A percentile compares a stretch with the other conserved stretches of the same genome.
Evolutionary conservation across 2,329 filamentous ascomycete species (phyloP).

Genomic region (Trichoderma sp.): DNA sequence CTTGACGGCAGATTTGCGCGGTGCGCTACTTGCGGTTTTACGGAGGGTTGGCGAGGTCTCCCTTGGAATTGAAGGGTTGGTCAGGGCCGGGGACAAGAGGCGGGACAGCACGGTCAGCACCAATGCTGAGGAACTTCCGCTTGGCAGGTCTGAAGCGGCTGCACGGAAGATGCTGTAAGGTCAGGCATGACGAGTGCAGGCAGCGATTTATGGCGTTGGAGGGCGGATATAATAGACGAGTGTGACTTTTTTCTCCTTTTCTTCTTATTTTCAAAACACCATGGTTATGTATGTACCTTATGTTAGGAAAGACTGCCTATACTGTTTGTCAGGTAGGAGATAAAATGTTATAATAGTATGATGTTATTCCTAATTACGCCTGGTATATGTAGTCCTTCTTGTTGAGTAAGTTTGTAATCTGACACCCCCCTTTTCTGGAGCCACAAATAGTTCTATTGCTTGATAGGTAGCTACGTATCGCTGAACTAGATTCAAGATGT

Average conservation of each 20-base stretch:
- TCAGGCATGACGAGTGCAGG: slow-evolving; percentile 22
- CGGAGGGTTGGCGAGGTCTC: slow-evolving; percentile 79
- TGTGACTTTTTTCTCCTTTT: not conserved
- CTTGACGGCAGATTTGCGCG: slow-evolving; percentile 74
- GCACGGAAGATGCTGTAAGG: slow-evolving; percentile 41
- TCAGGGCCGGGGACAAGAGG: slow-evolving; percentile 37
- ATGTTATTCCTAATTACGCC: not conserved
- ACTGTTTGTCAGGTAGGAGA: not conserved
- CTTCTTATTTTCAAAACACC: not conserved
- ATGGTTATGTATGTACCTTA: slow-evolving; percentile 16
- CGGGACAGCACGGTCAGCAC: slow-evolving; percentile 46
- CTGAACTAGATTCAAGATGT: not conserved
- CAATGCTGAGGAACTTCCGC: slow-evolving; percentile 33
- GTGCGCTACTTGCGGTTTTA: slow-evolving; percentile 75
- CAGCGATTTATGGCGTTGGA: slow-evolving; percentile 34
- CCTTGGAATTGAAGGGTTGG: slow-evolving; percentile 58
- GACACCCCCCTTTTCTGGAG: slow-evolving; percentile 45
- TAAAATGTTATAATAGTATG: slow-evolving; percentile 12
- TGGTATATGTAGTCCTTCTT: not conserved
- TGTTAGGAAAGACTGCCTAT: slow-evolving; percentile 5
- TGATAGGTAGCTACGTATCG: not conserved
- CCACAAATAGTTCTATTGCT: not conserved
- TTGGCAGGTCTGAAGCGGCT: slow-evolving; percentile 33
- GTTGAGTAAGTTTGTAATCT: slow-evolving; percentile 27
- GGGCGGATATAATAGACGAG: slow-evolving; percentile 35